Evolutionary conservation across 2,329 filamentous ascomycete genomes (phyloP), one percentile per base, ranked within the genome.

Genomic region (Sordariomycetes sp.): DNA sequence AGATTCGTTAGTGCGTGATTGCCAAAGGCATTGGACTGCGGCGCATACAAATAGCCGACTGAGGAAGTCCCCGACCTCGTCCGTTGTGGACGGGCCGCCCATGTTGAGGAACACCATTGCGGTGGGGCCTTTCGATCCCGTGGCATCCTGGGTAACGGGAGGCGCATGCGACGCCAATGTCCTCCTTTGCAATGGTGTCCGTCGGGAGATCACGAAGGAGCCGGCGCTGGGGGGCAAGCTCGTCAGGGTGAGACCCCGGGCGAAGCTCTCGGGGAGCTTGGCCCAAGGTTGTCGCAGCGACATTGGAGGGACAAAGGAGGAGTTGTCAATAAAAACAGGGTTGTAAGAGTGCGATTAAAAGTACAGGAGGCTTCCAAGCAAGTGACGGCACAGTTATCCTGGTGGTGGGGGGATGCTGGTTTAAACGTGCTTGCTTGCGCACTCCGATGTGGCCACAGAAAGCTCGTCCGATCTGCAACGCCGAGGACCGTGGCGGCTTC

Each of bases 21-120:
- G 54, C 51, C 16, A 34, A 48, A 53, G 18, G 43, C 58, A 62
- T 60, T 67, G 61, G 58, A 46, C 57, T 14, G 48, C 20, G 50
- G 51, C 43, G 73, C 88, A 60, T 81, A 96, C 93, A 74, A 99
- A 99, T 64, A 99, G 78, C 65, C 92, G 85, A 70, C 88, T 94
- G 54, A 99, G 76, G 69, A 97, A 99, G 72, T 87, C 85, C 65
- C 87, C 86, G 40, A 99, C 94, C 75, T 99, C 91, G 64, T 86
- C 83, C 4, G 87, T 88, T 3, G 89, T 96, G 1, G 90, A 89
- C 3, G 94, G 94, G 0, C 94, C 94, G 60, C 94, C 94, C 94
- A 99, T 99, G 74, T 99, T 99, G 75, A 99, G 83, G 68, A 99
- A 97, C 16, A 99, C 94, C 85, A 99, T 97, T 51, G 94, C 94